These are phyloP conservation scores for Auriscalpium microsporum DNA, from an alignment of 768 basidiomycete genomes.

Conservation along the genomic window DNA sequence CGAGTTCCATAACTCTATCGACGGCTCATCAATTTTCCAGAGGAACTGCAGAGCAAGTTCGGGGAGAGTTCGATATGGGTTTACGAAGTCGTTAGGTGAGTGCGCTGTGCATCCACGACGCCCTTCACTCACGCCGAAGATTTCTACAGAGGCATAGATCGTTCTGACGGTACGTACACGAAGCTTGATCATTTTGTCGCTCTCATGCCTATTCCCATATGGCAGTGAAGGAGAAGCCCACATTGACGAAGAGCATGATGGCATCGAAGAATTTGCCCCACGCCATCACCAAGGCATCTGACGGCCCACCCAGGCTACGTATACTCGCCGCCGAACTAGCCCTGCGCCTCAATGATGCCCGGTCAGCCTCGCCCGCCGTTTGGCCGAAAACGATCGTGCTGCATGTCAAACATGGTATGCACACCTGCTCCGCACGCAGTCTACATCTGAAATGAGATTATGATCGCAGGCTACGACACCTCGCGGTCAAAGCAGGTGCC, in stretches of 20 bases:
- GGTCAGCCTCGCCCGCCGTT: constrained; percentile 58
- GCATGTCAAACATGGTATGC: constrained; percentile 59
- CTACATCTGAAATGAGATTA: background rate
- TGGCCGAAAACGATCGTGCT: constrained; percentile 94
- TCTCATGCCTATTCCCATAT: constrained; percentile 4
- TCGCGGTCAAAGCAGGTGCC: constrained; percentile 63
- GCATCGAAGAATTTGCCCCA: constrained; percentile 91
- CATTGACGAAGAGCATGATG: constrained; percentile 84
- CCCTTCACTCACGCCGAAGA: background rate
- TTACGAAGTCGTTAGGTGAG: constrained; percentile 80
- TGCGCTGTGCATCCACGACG: background rate
- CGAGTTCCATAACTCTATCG: background rate
- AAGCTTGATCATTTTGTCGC: background rate
- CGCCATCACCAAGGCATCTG: constrained; percentile 60
- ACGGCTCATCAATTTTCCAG: background rate
- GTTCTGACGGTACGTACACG: constrained; percentile 61
- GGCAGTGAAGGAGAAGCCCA: constrained; percentile 78
- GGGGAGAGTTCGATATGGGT: constrained; percentile 86
- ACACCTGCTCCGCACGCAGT: background rate
- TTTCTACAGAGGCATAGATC: constrained; percentile 66
- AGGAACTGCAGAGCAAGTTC: constrained; percentile 51
- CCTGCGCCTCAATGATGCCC: constrained; percentile 73
- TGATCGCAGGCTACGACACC: constrained; percentile 2
- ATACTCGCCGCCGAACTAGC: constrained; percentile 88
- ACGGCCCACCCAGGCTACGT: constrained; percentile 86